Conservation (phyloP, 257 asterid genomes). For the Primulina huaijiensis region DNA sequence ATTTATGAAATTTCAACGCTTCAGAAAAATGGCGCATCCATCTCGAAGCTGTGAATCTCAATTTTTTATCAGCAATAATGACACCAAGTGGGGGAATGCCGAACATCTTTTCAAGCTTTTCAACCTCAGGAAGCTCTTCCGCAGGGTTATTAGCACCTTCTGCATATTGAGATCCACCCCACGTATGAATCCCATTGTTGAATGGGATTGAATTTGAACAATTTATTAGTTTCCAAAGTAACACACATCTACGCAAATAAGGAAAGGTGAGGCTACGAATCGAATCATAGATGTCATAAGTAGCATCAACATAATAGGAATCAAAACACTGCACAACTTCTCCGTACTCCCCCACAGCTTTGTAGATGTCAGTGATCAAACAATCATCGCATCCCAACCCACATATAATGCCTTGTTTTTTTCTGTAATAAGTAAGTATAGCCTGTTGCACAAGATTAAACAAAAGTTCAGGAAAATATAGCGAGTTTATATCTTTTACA, state of each 20-base stretch:
- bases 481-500: conserved; percentile 17
- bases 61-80: conserved; percentile 48
- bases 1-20: conserved; percentile 41
- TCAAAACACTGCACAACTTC: conserved; percentile 53
- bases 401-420: conserved; percentile 28
- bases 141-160: conserved; percentile 27
- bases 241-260: conserved; percentile 83
- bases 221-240: conserved; percentile 79
- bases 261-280: conserved; percentile 80
- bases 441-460: conserved; percentile 51
- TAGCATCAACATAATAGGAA: conserved; percentile 44
- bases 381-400: conserved; percentile 46
- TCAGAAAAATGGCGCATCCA: conserved; percentile 66
- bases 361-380: conserved; percentile 62
- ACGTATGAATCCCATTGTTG: conserved; percentile 40
- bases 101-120: conserved; percentile 68
- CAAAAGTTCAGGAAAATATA: conserved; percentile 10
- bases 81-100: conserved; percentile 64
- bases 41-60: conserved; percentile 48
- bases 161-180: conserved; percentile 39
- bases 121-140: conserved; percentile 68
- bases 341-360: conserved; percentile 43
- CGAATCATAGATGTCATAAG: conserved; percentile 50
- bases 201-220: conserved; percentile 57
- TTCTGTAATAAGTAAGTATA: conserved; percentile 42